These are phyloP conservation scores for Yamadazyma tumulicola DNA, from an alignment of 805 yeast genomes.

Conservation along the genomic window DNA sequence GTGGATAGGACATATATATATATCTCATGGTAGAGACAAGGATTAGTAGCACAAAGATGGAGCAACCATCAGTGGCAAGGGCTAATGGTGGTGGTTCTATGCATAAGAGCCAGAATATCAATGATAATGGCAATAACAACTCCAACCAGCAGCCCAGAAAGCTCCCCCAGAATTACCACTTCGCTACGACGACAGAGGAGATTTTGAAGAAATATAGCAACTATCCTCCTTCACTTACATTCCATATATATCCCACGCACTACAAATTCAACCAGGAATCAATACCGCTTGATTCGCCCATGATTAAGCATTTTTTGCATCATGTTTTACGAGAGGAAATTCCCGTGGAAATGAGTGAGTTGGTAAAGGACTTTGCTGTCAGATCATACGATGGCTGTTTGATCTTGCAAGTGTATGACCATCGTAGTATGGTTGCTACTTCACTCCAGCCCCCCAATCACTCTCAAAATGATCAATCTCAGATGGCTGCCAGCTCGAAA, in stretches of 20 bases:
- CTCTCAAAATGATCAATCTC: background rate
- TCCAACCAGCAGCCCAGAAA: background rate
- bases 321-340: slow-evolving; percentile 78
- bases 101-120: no score
- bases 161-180: slow-evolving; percentile 27
- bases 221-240: slow-evolving; percentile 76
- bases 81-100: no score
- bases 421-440: slow-evolving; percentile 47
- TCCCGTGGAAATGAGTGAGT: slow-evolving; percentile 87
- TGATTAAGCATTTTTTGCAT: slow-evolving; percentile 74
- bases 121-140: no score
- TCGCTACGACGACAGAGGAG: slow-evolving; percentile 69
- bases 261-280: slow-evolving; percentile 88
- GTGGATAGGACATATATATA: no score
- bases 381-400: slow-evolving; percentile 87
- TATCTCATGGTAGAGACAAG: no score
- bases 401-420: slow-evolving; percentile 83
- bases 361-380: slow-evolving; percentile 80
- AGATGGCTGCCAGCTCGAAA: background rate
- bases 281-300: slow-evolving; percentile 74
- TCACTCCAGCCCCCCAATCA: background rate
- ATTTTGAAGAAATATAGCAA: slow-evolving; percentile 73
- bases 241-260: slow-evolving; percentile 89
- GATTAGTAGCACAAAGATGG: no score
- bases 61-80: no score